These are phyloP conservation scores for Pholiota molesta DNA, from an alignment of 768 basidiomycete genomes.

Conservation along the genomic window DNA sequence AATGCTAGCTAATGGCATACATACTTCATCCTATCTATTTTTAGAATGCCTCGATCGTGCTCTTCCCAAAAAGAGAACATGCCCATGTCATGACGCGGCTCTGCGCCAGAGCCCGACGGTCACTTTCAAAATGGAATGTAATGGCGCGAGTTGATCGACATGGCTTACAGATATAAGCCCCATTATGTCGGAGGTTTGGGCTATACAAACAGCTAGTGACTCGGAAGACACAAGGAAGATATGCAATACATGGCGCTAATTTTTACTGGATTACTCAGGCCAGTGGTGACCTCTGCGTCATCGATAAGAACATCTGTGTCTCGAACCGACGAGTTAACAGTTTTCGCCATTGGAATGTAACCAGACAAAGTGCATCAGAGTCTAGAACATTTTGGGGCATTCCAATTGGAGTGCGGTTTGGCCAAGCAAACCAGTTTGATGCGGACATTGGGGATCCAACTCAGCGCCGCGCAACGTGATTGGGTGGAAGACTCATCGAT, in stretches of 20 bases:
- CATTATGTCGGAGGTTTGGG: background rate
- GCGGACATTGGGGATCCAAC: constrained; percentile 6
- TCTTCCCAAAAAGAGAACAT: too few relatives aligned
- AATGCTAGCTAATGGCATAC: too few relatives aligned
- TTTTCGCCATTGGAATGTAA: background rate
- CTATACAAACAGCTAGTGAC: background rate
- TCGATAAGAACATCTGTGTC: background rate
- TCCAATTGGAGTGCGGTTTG: background rate
- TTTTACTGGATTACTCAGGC: too few relatives aligned
- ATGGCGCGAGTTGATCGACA: too few relatives aligned
- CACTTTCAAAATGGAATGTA: too few relatives aligned
- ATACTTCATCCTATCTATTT: too few relatives aligned
- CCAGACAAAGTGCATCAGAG: background rate
- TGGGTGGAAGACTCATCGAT: constrained; percentile 26
- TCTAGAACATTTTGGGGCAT: constrained; percentile 3
- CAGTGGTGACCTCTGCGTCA: background rate
- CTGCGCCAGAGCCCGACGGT: too few relatives aligned
- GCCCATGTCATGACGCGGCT: too few relatives aligned
- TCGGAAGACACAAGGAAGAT: background rate
- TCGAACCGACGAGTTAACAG: background rate
- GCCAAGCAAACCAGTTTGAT: constrained; percentile 8
- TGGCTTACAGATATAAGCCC: too few relatives aligned
- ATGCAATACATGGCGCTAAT: too few relatives aligned
- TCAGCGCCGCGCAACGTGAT: constrained; percentile 17
- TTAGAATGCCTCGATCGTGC: too few relatives aligned